Evolutionary conservation across 345 rosid species (phyloP), one percentile per base, ranked within the genome.

Genomic region (Raphanus raphanistrum): DNA sequence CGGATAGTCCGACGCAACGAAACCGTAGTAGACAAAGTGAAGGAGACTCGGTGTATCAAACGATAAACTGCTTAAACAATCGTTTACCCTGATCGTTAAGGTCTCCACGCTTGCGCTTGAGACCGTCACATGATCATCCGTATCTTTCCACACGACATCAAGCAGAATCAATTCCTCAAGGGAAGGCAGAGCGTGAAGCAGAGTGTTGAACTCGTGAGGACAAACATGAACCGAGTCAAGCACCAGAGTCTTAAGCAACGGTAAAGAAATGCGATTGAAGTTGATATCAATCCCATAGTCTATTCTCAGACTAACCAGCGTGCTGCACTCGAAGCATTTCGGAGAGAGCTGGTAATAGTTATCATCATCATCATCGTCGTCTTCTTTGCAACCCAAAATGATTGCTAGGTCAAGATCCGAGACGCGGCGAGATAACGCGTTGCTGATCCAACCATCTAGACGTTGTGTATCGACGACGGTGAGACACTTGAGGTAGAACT

Each of bases 31-130:
- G 3, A 0, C 1, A 0, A 75, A 36, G 73, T 4, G 48, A 25
- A 8, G 35, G n/a, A 75, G 60, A 68, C 12, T 68, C 8, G 73
- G 68, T 12, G 79, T 68, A 59, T 68, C 61, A 32, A 68, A 17
- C 4, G 68, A 31, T 2, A 59, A 59, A 27, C 15, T 11, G 31
- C 13, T 10, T 10, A 41, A 41, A 29, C 1, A 1, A 6, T 4
- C 13, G 4, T 9, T 2, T 0, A 3, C 2, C 0, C 1, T 11
- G 0, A 74, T 65, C 4, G 2, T 66, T 6, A 74, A 16, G 9
- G 9, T 21, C 67, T 58, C 68, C 61, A 75, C 68, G 67, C 61
- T 41, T 6, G 48, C 68, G 45, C 50, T 75, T 32, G 79, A 67
- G 2, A 75, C 4, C 2, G 48, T 41, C 4, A 36, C 43, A 36